Evolutionary conservation across 805 yeast species (phyloP).

Genomic region (Kazachstania viticola): DNA sequence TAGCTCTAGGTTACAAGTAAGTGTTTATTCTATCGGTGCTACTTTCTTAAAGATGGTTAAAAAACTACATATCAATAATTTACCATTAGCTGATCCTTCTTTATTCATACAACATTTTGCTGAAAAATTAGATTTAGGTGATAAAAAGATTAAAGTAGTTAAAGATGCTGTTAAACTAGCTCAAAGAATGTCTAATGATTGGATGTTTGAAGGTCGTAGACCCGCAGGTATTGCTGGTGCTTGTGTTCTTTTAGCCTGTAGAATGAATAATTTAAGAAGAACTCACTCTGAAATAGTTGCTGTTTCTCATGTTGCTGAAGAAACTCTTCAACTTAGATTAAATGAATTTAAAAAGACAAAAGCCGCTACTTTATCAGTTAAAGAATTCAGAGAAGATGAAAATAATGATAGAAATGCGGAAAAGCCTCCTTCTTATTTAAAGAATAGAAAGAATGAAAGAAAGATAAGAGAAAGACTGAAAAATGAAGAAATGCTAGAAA

Average conservation of each 20-base stretch:
- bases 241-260: conserved; percentile 79
- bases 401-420: conserved; percentile 7
- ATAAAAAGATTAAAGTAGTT: conserved; percentile 58
- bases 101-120: conserved; percentile 90
- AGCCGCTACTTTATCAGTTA: conserved; percentile 62
- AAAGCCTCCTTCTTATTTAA: conserved; percentile 69
- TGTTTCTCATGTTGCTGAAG: conserved; percentile 90
- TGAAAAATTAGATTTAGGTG: conserved; percentile 73
- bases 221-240: conserved; percentile 99
- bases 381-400: conserved; percentile 51
- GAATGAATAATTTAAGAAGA: conserved; percentile 92
- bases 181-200: conserved; percentile 83
- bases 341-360: conserved; percentile 75
- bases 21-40: conserved; percentile 91
- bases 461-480: conserved; percentile 27
- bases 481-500: conserved; percentile 17
- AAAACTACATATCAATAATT: conserved; percentile 56
- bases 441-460: conserved; percentile 44
- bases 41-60: conserved; percentile 91
- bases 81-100: conserved; percentile 92
- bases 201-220: conserved; percentile 94
- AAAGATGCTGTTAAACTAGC: conserved; percentile 82
- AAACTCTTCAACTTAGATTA: conserved; percentile 80
- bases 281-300: conserved; percentile 90
- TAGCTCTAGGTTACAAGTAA: conserved; percentile 77